Evolutionary conservation across 495 filamentous ascomycete genomes (phyloP), one percentile per base, ranked within the genome.

Genomic region (Neurospora sp.): DNA sequence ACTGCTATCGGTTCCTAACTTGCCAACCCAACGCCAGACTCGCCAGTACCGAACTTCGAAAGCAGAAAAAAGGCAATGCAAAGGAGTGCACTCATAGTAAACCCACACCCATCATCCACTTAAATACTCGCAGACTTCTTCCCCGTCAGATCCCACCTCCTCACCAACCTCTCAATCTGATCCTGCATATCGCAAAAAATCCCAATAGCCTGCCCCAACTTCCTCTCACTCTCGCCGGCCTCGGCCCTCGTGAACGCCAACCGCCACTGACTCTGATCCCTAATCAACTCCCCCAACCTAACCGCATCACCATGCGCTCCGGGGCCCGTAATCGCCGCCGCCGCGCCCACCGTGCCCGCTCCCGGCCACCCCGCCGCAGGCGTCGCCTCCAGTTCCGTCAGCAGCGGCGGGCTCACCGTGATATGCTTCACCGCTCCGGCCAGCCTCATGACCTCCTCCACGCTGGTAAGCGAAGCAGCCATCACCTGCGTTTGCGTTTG

Each of bases 161-260:
- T 74, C 76, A 86, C 83, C 38, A 89, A 70, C 39, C 74, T 78
- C 74, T 88, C 87, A 20, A 90, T 69, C 70, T 81, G 83, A 46
- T 87, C 82, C 75, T 91, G 89, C 82, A 88, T 87, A 20, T 88
- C 85, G 23, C 84, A 86, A 78, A 91, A 90, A 39, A 89, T 88
- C 75, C 88, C 87, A 54, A 92, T 81, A 18, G 89, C 89, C 84
- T 89, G 83, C 16, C 78, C 86, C 75, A 87, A 75, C 79, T 89
- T 90, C 23, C 76, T 78, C 78, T 88, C 85, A 20, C 84, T 84
- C 44, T 83, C 82, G 0, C 88, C 88, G 39, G 81, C 79, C 4
- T 82, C 76, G 66, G 84, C 83, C 23, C 83, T 78, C 0, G 84
- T 85, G 70, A 91, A 88, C 2, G 85, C 85, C 69, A 86, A 77